Conservation (phyloP, 129 eudicot species). For the Tagetes patula region DNA sequence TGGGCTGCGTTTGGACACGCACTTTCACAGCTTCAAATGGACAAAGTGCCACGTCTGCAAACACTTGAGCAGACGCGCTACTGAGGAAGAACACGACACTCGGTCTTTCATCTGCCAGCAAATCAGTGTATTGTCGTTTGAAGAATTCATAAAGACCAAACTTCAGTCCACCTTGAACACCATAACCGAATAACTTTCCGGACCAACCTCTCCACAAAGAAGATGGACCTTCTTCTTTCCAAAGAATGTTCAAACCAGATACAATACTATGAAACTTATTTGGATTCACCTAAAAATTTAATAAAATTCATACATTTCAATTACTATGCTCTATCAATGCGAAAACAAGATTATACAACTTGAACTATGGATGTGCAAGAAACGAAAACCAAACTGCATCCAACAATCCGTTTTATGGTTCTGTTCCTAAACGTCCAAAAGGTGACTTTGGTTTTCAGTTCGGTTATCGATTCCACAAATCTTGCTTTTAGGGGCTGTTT, state of each 20-base stretch:
- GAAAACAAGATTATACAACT: not conserved
- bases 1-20: slow-evolving; percentile 75
- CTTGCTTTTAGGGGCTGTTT: too few relatives aligned
- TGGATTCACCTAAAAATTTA: slow-evolving; percentile 66
- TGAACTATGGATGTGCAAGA: not conserved
- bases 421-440: too few relatives aligned
- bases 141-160: slow-evolving; percentile 89
- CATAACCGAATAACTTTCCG: slow-evolving; percentile 80
- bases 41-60: slow-evolving; percentile 87
- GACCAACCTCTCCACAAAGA: slow-evolving; percentile 97
- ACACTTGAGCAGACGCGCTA: slow-evolving; percentile 86
- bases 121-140: slow-evolving; percentile 59
- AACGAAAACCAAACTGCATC: too few relatives aligned
- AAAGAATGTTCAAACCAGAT: slow-evolving; percentile 68
- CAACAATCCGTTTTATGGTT: too few relatives aligned
- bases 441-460: too few relatives aligned
- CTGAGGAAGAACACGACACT: slow-evolving; percentile 70
- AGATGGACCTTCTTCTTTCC: slow-evolving; percentile 76
- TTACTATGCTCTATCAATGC: not conserved
- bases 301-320: not conserved
- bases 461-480: too few relatives aligned
- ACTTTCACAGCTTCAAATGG: slow-evolving; percentile 94
- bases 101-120: slow-evolving; percentile 48
- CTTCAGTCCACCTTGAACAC: slow-evolving; percentile 87
- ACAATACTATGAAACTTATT: slow-evolving; percentile 61